A percentile compares a stretch with the other conserved stretches of the same genome.
phyloP scores from a whole-genome alignment of 1,139 yeast genomes.

The Casaregolazyma lundiana region DNA sequence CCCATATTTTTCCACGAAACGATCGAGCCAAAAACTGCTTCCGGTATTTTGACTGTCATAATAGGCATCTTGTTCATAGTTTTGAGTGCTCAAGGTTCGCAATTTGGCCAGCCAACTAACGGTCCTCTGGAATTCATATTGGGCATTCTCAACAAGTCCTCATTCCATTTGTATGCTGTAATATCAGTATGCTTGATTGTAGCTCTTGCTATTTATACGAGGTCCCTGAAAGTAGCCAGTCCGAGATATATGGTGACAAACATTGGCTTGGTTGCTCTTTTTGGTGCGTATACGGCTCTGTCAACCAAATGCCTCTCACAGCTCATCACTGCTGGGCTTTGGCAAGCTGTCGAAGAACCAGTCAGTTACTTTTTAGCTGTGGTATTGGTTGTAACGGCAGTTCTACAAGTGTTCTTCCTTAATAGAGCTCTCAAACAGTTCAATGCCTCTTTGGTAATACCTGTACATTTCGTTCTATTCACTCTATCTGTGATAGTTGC shows the following conservation, averaged over 20 bases:
- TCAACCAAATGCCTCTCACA: conserved; percentile 39
- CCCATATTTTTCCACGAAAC: conserved; percentile 41
- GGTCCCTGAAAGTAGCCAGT: conserved; percentile 8
- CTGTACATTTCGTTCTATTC: conserved; percentile 44
- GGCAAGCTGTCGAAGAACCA: conserved; percentile 27
- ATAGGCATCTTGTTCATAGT: conserved; percentile 40
- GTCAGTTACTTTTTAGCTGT: conserved; percentile 31
- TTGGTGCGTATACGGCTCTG: conserved; percentile 44
- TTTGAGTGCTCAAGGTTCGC: conserved; percentile 26
- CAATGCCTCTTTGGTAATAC: conserved; percentile 43
- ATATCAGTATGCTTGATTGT: conserved; percentile 23
- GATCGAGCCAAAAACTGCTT: conserved; percentile 31
- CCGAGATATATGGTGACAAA: conserved; percentile 23
- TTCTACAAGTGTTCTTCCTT: conserved; percentile 37
- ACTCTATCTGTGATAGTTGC: conserved; percentile 40
- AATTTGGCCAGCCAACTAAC: conserved; percentile 12
- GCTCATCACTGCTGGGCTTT: conserved; percentile 32
- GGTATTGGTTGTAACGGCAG: conserved; percentile 35
- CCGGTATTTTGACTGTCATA: conserved; percentile 39
- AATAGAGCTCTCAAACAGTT: conserved; percentile 37
- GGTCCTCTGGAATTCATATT: conserved; percentile 31
- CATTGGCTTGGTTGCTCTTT: conserved; percentile 38
- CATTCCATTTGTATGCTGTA: conserved; percentile 28
- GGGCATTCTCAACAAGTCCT: conserved; percentile 25
- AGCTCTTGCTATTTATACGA: conserved; percentile 12